phyloP scores from a whole-genome alignment of 202 grass and related monocot genomes.

The Dendrocalamus latiflorus region DNA sequence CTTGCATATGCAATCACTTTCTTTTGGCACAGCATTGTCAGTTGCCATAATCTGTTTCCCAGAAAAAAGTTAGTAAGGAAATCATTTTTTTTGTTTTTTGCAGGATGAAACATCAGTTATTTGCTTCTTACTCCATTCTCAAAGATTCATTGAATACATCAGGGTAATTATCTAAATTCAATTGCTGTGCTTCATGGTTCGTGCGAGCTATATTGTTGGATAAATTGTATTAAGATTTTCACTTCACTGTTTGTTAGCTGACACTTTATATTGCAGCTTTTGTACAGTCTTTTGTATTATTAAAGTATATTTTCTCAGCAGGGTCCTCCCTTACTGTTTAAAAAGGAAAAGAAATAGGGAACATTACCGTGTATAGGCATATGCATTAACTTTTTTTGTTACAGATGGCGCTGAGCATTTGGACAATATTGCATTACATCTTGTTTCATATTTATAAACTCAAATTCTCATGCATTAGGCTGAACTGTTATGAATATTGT shows the following conservation, averaged over 20 bases:
- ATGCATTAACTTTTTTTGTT: neutral
- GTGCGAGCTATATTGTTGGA: neutral
- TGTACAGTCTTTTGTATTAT: neutral
- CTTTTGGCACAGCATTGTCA: neutral
- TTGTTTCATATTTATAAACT: neutral
- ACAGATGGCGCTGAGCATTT: neutral
- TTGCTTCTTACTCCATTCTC: conserved; percentile 97
- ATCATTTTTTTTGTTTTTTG: conserved; percentile 14
- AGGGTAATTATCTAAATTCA: conserved; percentile 58
- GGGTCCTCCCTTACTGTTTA: neutral
- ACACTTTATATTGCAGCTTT: conserved; percentile 1
- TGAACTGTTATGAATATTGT: too few species aligned
- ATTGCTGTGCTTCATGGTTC: neutral
- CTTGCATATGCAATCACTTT: conserved; percentile 11
- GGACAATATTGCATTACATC: neutral
- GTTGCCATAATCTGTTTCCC: conserved; percentile 1
- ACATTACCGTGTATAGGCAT: neutral
- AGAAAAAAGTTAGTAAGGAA: neutral
- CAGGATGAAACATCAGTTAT: conserved; percentile 87
- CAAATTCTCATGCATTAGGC: conserved; percentile 32
- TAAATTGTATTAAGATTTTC: neutral
- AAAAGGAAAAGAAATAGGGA: neutral
- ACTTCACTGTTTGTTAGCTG: neutral
- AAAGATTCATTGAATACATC: conserved; percentile 94
- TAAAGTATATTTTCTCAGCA: neutral